Evolutionary conservation across 2,329 filamentous ascomycete species (phyloP).

Genomic region (Alternaria atra): DNA sequence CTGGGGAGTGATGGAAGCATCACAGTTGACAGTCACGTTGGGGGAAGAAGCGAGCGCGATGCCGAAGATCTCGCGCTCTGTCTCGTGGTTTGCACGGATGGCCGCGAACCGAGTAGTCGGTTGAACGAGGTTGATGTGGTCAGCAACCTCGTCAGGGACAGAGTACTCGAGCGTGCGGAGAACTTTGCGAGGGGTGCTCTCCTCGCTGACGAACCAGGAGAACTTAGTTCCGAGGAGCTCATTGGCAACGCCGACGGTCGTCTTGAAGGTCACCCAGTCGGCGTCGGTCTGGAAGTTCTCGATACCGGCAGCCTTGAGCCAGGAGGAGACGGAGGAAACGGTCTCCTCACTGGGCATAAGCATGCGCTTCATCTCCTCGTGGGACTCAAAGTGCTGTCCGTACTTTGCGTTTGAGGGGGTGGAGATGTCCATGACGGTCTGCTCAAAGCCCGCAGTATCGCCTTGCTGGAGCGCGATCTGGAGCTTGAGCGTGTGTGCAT

Average conservation of each 20-base stretch:
- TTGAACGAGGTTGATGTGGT: constrained; percentile 59
- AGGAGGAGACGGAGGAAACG: constrained; percentile 50
- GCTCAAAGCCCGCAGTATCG: constrained; percentile 49
- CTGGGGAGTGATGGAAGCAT: constrained; percentile 53
- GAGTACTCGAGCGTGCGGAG: constrained; percentile 56
- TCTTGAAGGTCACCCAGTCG: constrained; percentile 46
- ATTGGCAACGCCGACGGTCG: constrained; percentile 52
- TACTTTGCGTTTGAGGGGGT: constrained; percentile 59
- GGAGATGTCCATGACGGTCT: constrained; percentile 53
- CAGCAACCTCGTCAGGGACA: constrained; percentile 50
- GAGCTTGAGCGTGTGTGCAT: constrained; percentile 35
- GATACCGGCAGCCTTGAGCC: constrained; percentile 56
- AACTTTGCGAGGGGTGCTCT: constrained; percentile 52
- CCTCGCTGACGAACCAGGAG: constrained; percentile 52
- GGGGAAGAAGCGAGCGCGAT: constrained; percentile 24
- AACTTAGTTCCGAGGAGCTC: constrained; percentile 61
- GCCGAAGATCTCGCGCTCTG: constrained; percentile 28
- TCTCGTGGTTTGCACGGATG: constrained; percentile 30
- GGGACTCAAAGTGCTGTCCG: constrained; percentile 58
- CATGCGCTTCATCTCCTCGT: constrained; percentile 55
- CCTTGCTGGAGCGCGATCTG: constrained; percentile 45
- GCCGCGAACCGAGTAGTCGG: constrained; percentile 62
- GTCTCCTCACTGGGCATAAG: constrained; percentile 54
- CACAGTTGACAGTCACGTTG: constrained; percentile 29
- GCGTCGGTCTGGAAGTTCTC: constrained; percentile 51